Evolutionary conservation across 768 basidiomycete species (phyloP), one percentile per base, ranked within the genome.

Genomic region (Dioszegia crocea): DNA sequence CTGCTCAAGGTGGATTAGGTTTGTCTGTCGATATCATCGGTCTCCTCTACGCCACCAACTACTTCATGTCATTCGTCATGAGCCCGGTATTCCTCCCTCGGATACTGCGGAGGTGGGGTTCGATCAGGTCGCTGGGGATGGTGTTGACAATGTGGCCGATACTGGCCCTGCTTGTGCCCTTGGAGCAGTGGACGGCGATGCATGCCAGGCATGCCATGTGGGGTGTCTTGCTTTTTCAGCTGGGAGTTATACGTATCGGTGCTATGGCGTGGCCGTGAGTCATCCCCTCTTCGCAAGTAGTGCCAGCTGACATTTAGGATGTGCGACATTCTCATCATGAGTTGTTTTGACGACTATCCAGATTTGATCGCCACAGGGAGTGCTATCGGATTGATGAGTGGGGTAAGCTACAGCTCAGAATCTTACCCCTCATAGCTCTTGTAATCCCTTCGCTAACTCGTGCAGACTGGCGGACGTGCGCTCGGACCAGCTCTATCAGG

Each of bases 281-380:
- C 23, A 33, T 30, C 30, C 11, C 40, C 19, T 36, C 27, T n/a
- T n/a, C n/a, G n/a, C 23, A 10, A 4, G 24, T 21, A 17, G 19
- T 27, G 3, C 26, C 26, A 6, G 17, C 47, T 36, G 29, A 45
- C 30, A 23, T 2, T 3, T 36, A 64, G 63, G 0, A 44, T 61
- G 43, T 53, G 61, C 39, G 59, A 63, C 33, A 58, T 58, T 39
- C 48, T 61, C 12, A 67, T 49, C 2, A 61, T 63, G 51, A 44
- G 21, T 16, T 45, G 33, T 1, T 68, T 73, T 44, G 71, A 73
- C 33, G 62, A 66, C 21, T 63, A 61, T 48, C 71, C 71, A 2
- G 52, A 73, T 19, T 44, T 70, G 17, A 27, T 67, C n/a, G 66
- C 71, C 11, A 63, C 59, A 5, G 68, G n/a, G n/a, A n/a, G n/a